Evolutionary conservation across 495 filamentous ascomycete species (phyloP).

Genomic region (Bombardia bombarda): DNA sequence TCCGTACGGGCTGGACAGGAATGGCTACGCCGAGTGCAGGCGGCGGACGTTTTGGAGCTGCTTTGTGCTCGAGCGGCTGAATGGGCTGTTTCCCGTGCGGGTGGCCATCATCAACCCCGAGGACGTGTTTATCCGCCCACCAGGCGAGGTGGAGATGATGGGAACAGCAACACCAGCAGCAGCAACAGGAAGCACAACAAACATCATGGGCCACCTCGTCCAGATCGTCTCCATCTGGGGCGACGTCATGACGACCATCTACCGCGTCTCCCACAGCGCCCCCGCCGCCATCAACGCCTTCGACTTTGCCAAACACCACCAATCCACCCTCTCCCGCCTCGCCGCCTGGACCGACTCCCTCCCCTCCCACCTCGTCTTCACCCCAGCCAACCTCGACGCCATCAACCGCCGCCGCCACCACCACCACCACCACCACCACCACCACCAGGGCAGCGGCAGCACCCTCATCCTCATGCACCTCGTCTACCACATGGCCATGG

Average conservation of each 20-base stretch:
- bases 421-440: too few relatives aligned
- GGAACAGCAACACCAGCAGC: conserved; percentile 41
- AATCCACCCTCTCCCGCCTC: conserved; percentile 38
- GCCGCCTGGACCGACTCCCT: conserved; percentile 43
- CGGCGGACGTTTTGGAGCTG: conserved; percentile 61
- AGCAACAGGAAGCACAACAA: conserved; percentile 50
- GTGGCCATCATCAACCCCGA: conserved; percentile 39
- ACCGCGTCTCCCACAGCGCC: conserved; percentile 42
- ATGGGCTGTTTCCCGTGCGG: conserved; percentile 45
- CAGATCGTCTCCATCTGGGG: conserved; percentile 56
- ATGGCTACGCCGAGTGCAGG: conserved; percentile 55
- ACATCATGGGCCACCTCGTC: conserved; percentile 52
- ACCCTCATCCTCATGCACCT: conserved; percentile 53
- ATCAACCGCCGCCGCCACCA: conserved; percentile 6
- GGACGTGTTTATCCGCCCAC: conserved; percentile 55
- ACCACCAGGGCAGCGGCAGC: too few relatives aligned
- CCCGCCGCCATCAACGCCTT: conserved; percentile 16
- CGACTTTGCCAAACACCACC: conserved; percentile 44
- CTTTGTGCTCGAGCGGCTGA: conserved; percentile 56
- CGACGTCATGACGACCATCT: conserved; percentile 51
- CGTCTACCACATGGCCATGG: conserved; percentile 50
- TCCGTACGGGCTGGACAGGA: conserved; percentile 50
- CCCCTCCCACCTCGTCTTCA: conserved; percentile 36
- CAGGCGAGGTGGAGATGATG: conserved; percentile 46
- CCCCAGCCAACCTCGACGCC: conserved; percentile 41